Conservation (phyloP, 768 basidiomycete species). For the Trametes cinnabarina region DNA sequence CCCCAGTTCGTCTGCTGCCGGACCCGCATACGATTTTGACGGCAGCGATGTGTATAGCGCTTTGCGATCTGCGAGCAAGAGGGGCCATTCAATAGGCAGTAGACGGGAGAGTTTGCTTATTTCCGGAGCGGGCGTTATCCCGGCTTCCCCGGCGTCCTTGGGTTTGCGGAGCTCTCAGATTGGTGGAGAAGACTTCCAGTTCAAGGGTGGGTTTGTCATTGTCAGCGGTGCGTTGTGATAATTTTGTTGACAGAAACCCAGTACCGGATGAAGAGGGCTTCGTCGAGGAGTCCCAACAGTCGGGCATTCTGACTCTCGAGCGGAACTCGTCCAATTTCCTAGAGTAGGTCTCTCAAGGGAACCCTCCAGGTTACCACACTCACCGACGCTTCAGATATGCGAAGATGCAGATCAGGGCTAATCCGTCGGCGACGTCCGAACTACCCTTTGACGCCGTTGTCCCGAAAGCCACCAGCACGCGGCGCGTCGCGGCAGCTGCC, state of each 20-base stretch:
- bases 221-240: too few relatives aligned
- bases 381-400: constrained; percentile 53
- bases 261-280: constrained; percentile 30
- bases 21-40: constrained; percentile 34
- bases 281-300: constrained; percentile 47
- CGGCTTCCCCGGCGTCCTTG: constrained; percentile 46
- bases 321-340: constrained; percentile 78
- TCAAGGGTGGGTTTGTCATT: constrained; percentile 49
- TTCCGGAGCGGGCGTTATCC: constrained; percentile 39
- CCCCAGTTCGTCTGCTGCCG: constrained; percentile 53
- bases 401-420: constrained; percentile 68
- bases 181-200: constrained; percentile 60
- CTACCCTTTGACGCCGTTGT: constrained; percentile 67
- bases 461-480: constrained; percentile 62
- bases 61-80: constrained; percentile 33
- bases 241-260: neutral
- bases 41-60: constrained; percentile 45
- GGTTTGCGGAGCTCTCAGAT: constrained; percentile 39
- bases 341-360: constrained; percentile 48
- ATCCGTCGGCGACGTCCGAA: constrained; percentile 44
- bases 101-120: constrained; percentile 57
- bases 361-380: neutral
- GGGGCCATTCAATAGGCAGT: constrained; percentile 52
- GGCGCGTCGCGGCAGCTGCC: constrained; percentile 76
- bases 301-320: constrained; percentile 61